A percentile compares a stretch with the other conserved stretches of the same genome.
Conservation (phyloP, 139 green algal genomes). For the Chlamydomonas sphaeroides region DNA sequence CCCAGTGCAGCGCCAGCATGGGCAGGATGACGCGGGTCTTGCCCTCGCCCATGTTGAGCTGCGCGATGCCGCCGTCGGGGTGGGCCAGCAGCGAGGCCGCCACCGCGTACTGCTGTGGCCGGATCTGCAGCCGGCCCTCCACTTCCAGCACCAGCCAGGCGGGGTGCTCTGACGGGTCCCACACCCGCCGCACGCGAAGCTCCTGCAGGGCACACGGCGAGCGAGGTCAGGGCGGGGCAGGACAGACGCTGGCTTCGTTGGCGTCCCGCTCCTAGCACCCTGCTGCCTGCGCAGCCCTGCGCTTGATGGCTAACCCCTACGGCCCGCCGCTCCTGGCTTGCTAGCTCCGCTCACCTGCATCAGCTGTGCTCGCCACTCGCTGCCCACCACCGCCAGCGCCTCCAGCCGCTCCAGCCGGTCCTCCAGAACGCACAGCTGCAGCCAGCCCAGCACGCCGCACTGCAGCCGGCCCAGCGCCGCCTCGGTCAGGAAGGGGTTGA, state of each 20-base stretch:
- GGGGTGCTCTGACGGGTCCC: conserved; percentile 42
- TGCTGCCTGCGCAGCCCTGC: too few relatives aligned
- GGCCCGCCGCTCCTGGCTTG: too few relatives aligned
- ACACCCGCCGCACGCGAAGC: conserved; percentile 53
- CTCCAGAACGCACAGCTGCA: conserved; percentile 74
- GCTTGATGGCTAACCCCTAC: too few relatives aligned
- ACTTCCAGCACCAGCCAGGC: conserved; percentile 72
- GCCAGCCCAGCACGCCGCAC: conserved; percentile 46
- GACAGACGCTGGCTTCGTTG: too few relatives aligned
- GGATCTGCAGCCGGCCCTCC: conserved; percentile 69
- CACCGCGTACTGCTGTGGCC: conserved; percentile 59
- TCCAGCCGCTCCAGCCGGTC: conserved; percentile 58
- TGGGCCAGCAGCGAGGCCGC: conserved; percentile 54
- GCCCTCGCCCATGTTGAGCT: conserved; percentile 80
- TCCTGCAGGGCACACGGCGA: conserved; percentile 43
- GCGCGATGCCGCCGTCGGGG: conserved; percentile 39
- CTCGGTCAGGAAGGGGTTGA: conserved; percentile 57
- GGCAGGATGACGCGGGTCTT: conserved; percentile 77
- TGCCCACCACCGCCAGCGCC: conserved; percentile 20
- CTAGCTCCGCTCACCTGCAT: conserved; percentile 18
- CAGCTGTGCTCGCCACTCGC: not conserved
- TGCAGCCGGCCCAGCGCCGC: conserved; percentile 20
- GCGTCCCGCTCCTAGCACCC: too few relatives aligned
- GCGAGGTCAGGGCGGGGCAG: too few relatives aligned
- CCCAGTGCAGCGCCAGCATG: conserved; percentile 65